Evolutionary conservation across 352 stramenopile genomes (phyloP).

Genomic region (Phytopythium montanum): DNA sequence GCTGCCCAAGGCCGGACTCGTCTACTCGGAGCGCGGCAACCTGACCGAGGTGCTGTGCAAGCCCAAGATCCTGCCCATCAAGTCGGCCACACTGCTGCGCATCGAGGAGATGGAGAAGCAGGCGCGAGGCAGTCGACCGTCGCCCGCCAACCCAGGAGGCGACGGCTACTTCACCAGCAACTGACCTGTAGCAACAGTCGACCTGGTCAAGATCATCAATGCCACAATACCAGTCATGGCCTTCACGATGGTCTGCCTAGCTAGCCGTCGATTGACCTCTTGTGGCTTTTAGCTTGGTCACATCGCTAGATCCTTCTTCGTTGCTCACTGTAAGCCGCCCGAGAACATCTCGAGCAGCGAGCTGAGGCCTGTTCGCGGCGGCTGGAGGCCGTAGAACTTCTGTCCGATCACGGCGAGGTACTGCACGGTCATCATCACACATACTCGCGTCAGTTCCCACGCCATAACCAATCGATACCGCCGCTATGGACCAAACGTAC

Average conservation of each 20-base stretch:
- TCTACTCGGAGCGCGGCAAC: background rate
- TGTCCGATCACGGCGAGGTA: slow-evolving; percentile 83
- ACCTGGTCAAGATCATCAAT: too few relatives aligned
- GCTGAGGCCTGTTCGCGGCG: slow-evolving; percentile 68
- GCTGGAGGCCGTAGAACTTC: slow-evolving; percentile 86
- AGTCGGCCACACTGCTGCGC: slow-evolving; percentile 76
- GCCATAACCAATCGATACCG: too few relatives aligned
- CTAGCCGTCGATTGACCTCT: too few relatives aligned
- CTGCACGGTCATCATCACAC: slow-evolving; percentile 25
- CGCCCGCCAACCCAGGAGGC: slow-evolving; percentile 12
- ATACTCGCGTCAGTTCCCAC: background rate
- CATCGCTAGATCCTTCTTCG: background rate
- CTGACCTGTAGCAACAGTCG: background rate
- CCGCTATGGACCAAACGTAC: slow-evolving; percentile 30
- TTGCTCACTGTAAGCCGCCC: slow-evolving; percentile 54
- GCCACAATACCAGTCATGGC: too few relatives aligned
- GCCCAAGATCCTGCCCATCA: slow-evolving; percentile 89
- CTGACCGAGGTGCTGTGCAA: slow-evolving; percentile 34
- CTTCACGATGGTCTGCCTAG: too few relatives aligned
- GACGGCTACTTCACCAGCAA: slow-evolving; percentile 15
- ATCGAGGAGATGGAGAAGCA: slow-evolving; percentile 87
- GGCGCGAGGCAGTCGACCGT: slow-evolving; percentile 34
- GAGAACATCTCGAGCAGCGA: slow-evolving; percentile 85
- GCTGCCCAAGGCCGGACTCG: too few relatives aligned
- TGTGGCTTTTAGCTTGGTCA: background rate